These are phyloP conservation scores for Reutealis trisperma DNA, from an alignment of 345 rosid genomes.

Conservation along the genomic window DNA sequence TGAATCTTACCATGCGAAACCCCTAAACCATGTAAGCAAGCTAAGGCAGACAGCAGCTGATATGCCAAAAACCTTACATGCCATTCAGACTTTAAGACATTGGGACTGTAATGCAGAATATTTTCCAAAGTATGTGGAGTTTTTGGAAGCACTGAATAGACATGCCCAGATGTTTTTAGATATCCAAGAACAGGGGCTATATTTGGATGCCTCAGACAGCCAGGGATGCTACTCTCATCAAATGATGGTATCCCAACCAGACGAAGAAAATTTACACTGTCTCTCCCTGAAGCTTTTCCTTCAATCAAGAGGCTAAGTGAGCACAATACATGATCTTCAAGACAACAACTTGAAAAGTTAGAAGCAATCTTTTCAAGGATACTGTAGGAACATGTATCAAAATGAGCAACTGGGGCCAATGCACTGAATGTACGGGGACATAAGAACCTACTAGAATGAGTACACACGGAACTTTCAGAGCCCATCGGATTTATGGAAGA, in stretches of 20 bases:
- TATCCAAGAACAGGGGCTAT: constrained; percentile 67
- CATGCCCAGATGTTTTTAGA: constrained; percentile 46
- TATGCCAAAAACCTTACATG: constrained; percentile 62
- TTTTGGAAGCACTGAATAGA: constrained; percentile 65
- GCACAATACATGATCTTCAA: constrained; percentile 66
- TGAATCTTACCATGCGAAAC: constrained; percentile 68
- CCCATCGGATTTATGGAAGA: constrained; percentile 23
- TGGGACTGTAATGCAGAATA: constrained; percentile 73
- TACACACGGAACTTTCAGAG: constrained; percentile 37
- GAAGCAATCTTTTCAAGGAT: constrained; percentile 54
- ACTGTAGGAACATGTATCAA: constrained; percentile 45
- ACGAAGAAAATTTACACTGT: constrained; percentile 53
- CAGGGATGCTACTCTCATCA: constrained; percentile 48
- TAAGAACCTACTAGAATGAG: constrained; percentile 44
- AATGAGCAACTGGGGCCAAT: constrained; percentile 61
- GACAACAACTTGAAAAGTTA: constrained; percentile 48
- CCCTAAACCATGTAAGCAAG: constrained; percentile 65
- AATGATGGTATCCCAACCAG: constrained; percentile 64
- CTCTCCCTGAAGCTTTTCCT: constrained; percentile 74
- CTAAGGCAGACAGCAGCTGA: constrained; percentile 75
- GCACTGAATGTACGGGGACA: constrained; percentile 51
- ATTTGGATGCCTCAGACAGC: constrained; percentile 81
- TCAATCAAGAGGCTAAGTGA: constrained; percentile 59
- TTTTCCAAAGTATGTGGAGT: constrained; percentile 70
- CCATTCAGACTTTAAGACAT: constrained; percentile 71